A percentile compares a stretch with the other conserved stretches of the same genome.
These are phyloP conservation scores for Elsinoe necatrix DNA, from an alignment of 2,329 filamentous ascomycete genomes.

Conservation along the genomic window DNA sequence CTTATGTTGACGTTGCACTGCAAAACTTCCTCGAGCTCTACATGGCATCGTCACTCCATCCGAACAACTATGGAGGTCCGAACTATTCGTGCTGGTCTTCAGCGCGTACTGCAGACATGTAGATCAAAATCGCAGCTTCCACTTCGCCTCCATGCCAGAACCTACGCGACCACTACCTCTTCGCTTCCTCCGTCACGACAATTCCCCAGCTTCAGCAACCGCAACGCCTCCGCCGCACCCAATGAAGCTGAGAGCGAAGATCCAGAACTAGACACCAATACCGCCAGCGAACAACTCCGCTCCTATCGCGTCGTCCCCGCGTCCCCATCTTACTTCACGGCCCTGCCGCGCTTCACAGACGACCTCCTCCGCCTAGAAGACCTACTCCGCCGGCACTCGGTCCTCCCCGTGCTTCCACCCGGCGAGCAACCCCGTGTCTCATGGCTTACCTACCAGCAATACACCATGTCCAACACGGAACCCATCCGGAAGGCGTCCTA, in stretches of 20 bases:
- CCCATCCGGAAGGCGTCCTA: constrained; percentile 69
- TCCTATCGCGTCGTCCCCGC: constrained; percentile 64
- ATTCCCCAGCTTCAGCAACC: constrained; percentile 24
- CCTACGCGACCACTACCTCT: constrained; percentile 23
- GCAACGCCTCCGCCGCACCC: constrained; percentile 22
- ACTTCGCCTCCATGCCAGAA: constrained; percentile 20
- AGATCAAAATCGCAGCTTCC: constrained; percentile 18
- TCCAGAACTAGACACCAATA: constrained; percentile 14
- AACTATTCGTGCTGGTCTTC: constrained; percentile 25
- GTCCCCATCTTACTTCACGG: constrained; percentile 92
- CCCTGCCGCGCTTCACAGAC: constrained; percentile 77
- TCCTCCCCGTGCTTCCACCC: constrained; percentile 59
- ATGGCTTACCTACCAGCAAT: constrained; percentile 73
- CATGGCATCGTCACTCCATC: background rate
- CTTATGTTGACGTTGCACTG: background rate
- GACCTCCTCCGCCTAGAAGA: constrained; percentile 64
- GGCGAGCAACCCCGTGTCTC: constrained; percentile 63
- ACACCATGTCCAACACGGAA: constrained; percentile 63
- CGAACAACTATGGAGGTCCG: constrained; percentile 24
- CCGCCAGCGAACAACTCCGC: constrained; percentile 23
- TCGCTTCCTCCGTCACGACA: constrained; percentile 25
- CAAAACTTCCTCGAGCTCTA: background rate
- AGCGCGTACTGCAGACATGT: constrained; percentile 24
- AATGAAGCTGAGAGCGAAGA: constrained; percentile 15
- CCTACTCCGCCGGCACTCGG: constrained; percentile 61